Conservation (phyloP, 768 basidiomycete species). For the Hygrocybe punicea region DNA sequence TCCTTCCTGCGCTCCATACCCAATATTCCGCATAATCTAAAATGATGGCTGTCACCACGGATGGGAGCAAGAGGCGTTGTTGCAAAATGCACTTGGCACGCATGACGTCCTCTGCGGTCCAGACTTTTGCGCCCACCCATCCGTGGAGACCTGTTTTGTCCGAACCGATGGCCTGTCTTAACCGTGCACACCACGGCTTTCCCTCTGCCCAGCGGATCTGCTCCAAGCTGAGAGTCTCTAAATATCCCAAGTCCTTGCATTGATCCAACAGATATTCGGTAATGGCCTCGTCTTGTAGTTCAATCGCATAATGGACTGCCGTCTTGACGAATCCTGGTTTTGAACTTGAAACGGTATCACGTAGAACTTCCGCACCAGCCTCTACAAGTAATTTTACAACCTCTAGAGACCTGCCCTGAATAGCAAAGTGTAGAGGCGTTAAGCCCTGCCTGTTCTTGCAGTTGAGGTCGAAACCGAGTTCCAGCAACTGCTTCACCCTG, state of each 20-base stretch:
- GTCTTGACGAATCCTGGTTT: not conserved
- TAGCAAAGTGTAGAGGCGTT: not conserved
- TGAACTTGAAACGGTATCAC: not conserved
- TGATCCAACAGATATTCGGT: not conserved
- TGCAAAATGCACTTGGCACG: not conserved
- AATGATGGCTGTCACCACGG: not conserved
- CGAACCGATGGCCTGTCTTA: not conserved
- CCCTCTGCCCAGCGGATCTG: slow-evolving; percentile 1
- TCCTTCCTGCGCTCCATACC: not conserved
- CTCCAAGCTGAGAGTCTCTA: not conserved
- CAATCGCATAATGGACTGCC: not conserved
- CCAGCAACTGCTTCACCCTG: slow-evolving; percentile 1
- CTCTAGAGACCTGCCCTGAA: not conserved
- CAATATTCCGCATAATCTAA: not conserved
- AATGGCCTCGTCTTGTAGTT: not conserved
- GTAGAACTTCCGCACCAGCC: not conserved
- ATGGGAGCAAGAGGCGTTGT: not conserved
- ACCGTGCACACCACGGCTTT: not conserved
- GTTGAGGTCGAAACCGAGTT: not conserved
- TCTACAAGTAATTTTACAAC: not conserved
- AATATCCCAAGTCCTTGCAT: not conserved
- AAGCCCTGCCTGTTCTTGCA: not conserved
- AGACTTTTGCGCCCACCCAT: not conserved
- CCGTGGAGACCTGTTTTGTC: not conserved
- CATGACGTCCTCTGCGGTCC: not conserved